A percentile compares a stretch with the other conserved stretches of the same genome.
Conservation (phyloP, 805 yeast species). For the Millerozyma acaciae region DNA sequence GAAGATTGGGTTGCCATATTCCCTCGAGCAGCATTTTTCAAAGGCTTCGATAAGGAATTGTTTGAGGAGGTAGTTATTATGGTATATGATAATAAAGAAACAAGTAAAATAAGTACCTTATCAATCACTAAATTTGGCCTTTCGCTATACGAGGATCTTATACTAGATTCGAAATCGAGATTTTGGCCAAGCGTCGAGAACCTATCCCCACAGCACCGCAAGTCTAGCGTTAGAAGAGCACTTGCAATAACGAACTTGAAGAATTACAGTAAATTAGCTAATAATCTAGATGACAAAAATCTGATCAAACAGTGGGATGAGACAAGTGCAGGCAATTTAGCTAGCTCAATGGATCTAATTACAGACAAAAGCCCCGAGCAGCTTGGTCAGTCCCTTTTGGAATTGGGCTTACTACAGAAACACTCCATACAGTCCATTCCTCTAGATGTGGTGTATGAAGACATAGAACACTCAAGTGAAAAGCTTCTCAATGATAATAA, state of each 20-base stretch:
- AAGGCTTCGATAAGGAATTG: conserved; percentile 49
- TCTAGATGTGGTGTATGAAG: conserved; percentile 71
- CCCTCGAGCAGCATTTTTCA: conserved; percentile 49
- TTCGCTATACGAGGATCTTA: conserved; percentile 53
- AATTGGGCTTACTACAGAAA: conserved; percentile 55
- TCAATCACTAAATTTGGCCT: conserved; percentile 66
- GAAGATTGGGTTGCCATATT: conserved; percentile 39
- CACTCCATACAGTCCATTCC: conserved; percentile 49
- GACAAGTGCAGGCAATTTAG: conserved; percentile 77
- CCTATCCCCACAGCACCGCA: conserved; percentile 43
- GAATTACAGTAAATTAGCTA: conserved; percentile 57
- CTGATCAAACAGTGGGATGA: conserved; percentile 61
- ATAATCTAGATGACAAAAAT: conserved; percentile 27
- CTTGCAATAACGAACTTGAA: conserved; percentile 72
- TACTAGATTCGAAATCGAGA: conserved; percentile 56
- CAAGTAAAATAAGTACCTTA: conserved; percentile 48
- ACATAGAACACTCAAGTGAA: conserved; percentile 32
- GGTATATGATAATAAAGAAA: conserved; percentile 46
- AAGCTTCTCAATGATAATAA: conserved; percentile 63
- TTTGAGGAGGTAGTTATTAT: conserved; percentile 46
- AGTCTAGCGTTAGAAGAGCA: conserved; percentile 64
- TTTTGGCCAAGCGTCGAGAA: conserved; percentile 80
- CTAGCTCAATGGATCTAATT: conserved; percentile 59
- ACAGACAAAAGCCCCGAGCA: conserved; percentile 50
- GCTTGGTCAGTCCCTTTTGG: conserved; percentile 54